Base-by-base conservation (phyloP, 768 basidiomycete genomes). In the Lentinula guzmanii region DNA sequence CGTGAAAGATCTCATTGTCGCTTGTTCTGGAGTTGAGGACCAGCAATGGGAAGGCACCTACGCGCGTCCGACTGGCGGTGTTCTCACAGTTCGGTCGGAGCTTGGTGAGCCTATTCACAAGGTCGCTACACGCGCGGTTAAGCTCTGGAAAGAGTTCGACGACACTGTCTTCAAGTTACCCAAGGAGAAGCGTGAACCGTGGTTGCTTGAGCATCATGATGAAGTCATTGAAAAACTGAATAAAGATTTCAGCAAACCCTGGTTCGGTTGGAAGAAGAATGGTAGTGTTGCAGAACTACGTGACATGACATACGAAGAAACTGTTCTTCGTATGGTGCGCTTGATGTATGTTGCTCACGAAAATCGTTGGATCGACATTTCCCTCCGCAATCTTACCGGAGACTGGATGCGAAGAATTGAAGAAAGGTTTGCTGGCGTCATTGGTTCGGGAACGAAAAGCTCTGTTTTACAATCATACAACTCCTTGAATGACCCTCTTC, bases 81-180 rank as follows among this genome's bases (percentile, higher is more conserved):
- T 98, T 66, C 82, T 98, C 63, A 98, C 96, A 5, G 97, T 99
- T 63, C 91, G 89, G 66, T 98, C 96, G 4, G 97, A 99, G 79
- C 84, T 99, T 53, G 95, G 95, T 43, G 97, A 99, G 74, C 97
- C 97, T 10, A 98, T 98, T 67, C 97, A 99, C 80, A 99, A 99
- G 80, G 92, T 99, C 70, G 95, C 97, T 37, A 99, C 89, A 45
- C 91, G 97, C 52, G 97, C 85, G 39, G 93, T 99, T 74, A 98
- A 92, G 80, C 81, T 99, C 45, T 99, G 97, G 97, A 94, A 95
- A 74, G 95, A 98, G 78, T 98, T 98, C 71, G 97, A 99, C 69
- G 88, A 96, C 68, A 93, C 88, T 24, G 91, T 99, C 61, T 99
- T 98, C 84, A 90, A 88, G 72, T 74, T 98, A 67, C 88, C 96